Conservation (phyloP, 768 basidiomycete species). For the Tephrocybe sp. region DNA sequence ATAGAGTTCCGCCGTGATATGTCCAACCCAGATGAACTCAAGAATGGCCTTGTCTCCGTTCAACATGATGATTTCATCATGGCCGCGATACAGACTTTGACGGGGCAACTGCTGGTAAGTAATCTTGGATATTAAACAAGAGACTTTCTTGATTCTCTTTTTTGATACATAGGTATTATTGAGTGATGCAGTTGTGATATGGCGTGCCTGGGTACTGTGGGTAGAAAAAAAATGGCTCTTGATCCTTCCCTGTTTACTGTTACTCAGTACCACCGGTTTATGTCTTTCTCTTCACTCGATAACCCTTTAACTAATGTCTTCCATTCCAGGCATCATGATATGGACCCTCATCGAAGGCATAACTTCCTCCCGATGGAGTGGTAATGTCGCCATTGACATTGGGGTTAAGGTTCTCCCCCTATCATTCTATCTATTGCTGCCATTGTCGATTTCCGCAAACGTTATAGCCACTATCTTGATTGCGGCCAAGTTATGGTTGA, state of each 20-base stretch:
- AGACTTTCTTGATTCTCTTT: too few species aligned
- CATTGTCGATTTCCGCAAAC: background rate
- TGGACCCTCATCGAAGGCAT: background rate
- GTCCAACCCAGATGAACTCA: background rate
- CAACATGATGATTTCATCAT: background rate
- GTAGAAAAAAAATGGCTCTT: background rate
- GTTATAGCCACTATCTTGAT: background rate
- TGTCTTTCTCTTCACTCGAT: background rate
- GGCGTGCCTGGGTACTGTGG: constrained; percentile 1
- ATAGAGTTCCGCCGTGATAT: background rate
- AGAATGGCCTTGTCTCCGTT: background rate
- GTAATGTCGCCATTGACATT: background rate
- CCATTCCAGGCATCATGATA: background rate
- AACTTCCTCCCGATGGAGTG: background rate
- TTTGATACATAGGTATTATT: background rate
- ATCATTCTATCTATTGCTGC: background rate
- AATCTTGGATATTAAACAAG: too few species aligned
- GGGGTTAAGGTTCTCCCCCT: background rate
- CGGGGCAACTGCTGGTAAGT: background rate
- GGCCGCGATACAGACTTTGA: background rate
- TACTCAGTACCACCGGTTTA: background rate
- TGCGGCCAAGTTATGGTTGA: background rate
- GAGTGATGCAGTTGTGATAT: background rate
- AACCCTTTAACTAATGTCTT: background rate
- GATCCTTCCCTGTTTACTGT: background rate